These are phyloP conservation scores for Entomortierella beljakovae DNA, from an alignment of 192 early-diverging fungal genomes.

Conservation along the genomic window DNA sequence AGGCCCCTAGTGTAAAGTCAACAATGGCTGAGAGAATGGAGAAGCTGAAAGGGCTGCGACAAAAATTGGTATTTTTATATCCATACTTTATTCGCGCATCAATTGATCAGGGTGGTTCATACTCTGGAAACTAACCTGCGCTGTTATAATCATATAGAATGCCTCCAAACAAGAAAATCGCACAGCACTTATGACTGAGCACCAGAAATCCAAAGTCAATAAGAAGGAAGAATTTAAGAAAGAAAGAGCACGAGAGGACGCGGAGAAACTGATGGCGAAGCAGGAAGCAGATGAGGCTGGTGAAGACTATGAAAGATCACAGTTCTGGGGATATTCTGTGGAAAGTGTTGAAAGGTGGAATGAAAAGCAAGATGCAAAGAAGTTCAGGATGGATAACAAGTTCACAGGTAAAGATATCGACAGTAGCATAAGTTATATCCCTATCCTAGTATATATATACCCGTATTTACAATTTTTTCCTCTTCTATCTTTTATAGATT, in stretches of 20 bases:
- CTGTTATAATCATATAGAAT: conserved; percentile 39
- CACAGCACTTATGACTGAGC: conserved; percentile 80
- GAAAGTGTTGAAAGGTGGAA: conserved; percentile 90
- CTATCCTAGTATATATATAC: neutral
- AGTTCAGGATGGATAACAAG: conserved; percentile 72
- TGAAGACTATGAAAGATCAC: conserved; percentile 84
- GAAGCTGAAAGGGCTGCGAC: conserved; percentile 46
- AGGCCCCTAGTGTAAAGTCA: neutral
- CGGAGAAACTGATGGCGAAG: conserved; percentile 74
- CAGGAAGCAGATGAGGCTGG: conserved; percentile 74
- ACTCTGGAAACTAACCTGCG: neutral
- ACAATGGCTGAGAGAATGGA: conserved; percentile 47
- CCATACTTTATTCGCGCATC: neutral
- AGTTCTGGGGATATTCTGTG: conserved; percentile 86
- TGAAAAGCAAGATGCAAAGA: conserved; percentile 80
- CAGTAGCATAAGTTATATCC: neutral
- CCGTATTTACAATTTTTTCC: neutral
- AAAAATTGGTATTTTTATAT: conserved; percentile 30
- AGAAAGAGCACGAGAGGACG: conserved; percentile 78
- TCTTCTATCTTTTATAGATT: conserved; percentile 63
- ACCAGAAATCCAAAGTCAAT: conserved; percentile 78
- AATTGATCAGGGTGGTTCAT: neutral
- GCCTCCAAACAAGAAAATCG: conserved; percentile 71
- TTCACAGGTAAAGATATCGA: conserved; percentile 75
- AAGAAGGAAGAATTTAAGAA: conserved; percentile 68